phyloP scores from a whole-genome alignment of 805 yeast genomes.

The Nakazawaea populi region DNA sequence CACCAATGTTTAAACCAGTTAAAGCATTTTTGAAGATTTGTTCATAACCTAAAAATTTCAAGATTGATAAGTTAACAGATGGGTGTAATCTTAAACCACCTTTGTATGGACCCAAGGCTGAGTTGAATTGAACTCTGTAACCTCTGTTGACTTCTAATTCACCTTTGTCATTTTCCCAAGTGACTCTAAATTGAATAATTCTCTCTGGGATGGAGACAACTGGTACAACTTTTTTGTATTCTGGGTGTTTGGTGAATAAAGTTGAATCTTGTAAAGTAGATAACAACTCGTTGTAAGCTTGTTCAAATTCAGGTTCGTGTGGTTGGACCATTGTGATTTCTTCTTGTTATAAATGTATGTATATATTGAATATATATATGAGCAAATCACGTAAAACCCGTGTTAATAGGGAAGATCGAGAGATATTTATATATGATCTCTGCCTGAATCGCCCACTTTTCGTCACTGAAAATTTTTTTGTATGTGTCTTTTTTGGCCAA shows the following conservation, averaged over 20 bases:
- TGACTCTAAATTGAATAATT: conserved; percentile 92
- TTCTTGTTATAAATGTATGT: too few species aligned
- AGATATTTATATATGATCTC: neutral
- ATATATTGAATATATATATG: too few species aligned
- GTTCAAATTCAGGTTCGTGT: conserved; percentile 97
- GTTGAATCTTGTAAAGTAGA: conserved; percentile 88
- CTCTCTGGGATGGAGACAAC: conserved; percentile 95
- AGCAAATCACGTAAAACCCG: neutral
- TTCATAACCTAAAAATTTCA: conserved; percentile 96
- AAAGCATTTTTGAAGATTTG: conserved; percentile 98
- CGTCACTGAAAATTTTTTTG: neutral
- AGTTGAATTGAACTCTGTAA: conserved; percentile 97
- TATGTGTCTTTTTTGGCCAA: neutral
- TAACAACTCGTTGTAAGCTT: conserved; percentile 92
- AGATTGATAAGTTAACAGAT: conserved; percentile 87
- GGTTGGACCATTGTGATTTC: conserved; percentile 60
- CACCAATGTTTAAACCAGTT: conserved; percentile 97
- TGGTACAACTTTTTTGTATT: conserved; percentile 81
- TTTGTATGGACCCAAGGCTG: conserved; percentile 98
- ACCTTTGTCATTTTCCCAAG: conserved; percentile 96
- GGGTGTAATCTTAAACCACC: conserved; percentile 99
- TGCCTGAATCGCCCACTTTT: neutral
- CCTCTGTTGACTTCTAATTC: conserved; percentile 92
- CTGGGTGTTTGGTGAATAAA: conserved; percentile 82
- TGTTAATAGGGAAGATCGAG: neutral